These are phyloP conservation scores for Apiotrichum brassicae DNA, from an alignment of 1,284 basidiomycete genomes.

Conservation along the genomic window DNA sequence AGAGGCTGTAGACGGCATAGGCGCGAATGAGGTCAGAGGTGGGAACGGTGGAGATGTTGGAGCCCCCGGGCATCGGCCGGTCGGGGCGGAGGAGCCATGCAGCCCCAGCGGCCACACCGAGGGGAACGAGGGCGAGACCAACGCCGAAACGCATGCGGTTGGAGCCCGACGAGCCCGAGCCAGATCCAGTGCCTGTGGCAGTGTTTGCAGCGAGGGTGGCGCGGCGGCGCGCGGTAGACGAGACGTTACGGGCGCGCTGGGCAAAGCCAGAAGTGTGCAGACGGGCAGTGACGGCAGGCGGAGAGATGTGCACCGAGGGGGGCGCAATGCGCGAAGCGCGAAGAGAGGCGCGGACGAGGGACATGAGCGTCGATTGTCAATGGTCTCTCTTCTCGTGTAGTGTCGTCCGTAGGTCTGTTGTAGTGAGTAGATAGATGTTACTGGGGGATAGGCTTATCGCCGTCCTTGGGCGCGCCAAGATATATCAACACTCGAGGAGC, in stretches of 20 bases:
- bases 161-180: not conserved
- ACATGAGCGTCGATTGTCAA: not conserved
- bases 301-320: not conserved
- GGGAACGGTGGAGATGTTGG: conserved; percentile 13
- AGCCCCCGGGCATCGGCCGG: not conserved
- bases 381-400: too few relatives aligned
- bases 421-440: too few relatives aligned
- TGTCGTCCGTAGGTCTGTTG: too few relatives aligned
- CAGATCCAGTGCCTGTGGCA: not conserved
- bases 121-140: not conserved
- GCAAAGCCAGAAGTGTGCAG: not conserved
- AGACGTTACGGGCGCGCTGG: not conserved
- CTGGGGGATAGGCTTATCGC: too few relatives aligned
- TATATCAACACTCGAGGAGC: too few relatives aligned
- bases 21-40: conserved; percentile 54
- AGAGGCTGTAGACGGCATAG: conserved; percentile 74
- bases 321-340: not conserved
- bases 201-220: not conserved
- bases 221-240: not conserved
- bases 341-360: conserved; percentile 2
- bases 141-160: not conserved
- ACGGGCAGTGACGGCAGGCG: not conserved
- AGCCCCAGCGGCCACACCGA: not conserved
- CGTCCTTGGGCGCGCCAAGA: too few relatives aligned
- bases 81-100: not conserved